Base-by-base conservation (phyloP, 805 yeast species). In the Kluyveromyces starmeri region DNA sequence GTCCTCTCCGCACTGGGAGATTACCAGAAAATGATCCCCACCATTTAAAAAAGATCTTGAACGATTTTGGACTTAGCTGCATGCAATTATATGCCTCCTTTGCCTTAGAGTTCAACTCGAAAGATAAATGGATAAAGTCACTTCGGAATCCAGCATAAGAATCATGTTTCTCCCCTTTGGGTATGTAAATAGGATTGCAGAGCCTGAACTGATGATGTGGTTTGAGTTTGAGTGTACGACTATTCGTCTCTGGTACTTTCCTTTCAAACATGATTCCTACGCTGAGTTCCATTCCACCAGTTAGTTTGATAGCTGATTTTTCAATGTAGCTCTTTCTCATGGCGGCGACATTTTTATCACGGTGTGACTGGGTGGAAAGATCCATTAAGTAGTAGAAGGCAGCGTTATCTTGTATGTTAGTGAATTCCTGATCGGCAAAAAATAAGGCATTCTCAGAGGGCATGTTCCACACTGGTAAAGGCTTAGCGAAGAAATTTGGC, bases 21-120 rank as follows among this genome's bases (percentile, higher is more conserved):
- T 79, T 77, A 17, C 89, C 79, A n/a, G 79, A 71, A 56, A 89
- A 89, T 44, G 83, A 69, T 21, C 61, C 59, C 95, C 96, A 88
- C 97, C 97, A 92, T 4, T 57, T 51, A 48, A 75, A 76, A 60
- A 92, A 86, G 40, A 76, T 81, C 6, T 61, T 52, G 44, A 89
- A 66, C 0, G 78, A 70, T 4, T 63, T 64, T 2, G 96, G 95
- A 2, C 86, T 68, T 34, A 89, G 59, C 51, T 88, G 94, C 28
- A 83, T 68, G 1, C 86, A 67, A 58, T 88, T 89, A 46, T 77
- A 76, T 8, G 75, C 64, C 5, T 45, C 37, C 9, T 51, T 42
- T 4, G 46, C 39, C n/a, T 50, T 51, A 0, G 82, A 73, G 3
- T 61, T 48, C 20, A 82, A 62, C 0, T 73, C 59, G 24, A 82